Evolutionary conservation across 306 rosid genomes (phyloP).

Genomic region (Acmispon strigosus): DNA sequence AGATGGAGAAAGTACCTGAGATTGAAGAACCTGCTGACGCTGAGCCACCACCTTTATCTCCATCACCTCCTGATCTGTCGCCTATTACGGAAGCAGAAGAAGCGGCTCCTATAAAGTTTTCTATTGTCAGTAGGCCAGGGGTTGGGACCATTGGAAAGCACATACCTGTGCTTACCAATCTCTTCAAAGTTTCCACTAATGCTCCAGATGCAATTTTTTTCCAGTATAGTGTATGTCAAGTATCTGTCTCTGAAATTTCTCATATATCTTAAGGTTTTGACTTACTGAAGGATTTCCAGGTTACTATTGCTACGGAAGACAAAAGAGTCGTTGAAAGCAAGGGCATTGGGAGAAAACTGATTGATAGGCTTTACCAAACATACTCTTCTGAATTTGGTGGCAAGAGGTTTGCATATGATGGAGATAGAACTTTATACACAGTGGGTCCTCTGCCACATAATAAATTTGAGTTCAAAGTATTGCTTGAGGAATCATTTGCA

Average conservation of each 20-base stretch:
- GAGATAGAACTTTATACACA: slow-evolving; percentile 67
- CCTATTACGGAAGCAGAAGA: slow-evolving; percentile 26
- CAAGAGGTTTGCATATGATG: slow-evolving; percentile 72
- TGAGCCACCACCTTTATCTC: slow-evolving; percentile 30
- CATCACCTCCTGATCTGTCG: slow-evolving; percentile 18
- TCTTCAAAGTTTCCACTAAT: slow-evolving; percentile 51
- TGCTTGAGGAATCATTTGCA: slow-evolving; percentile 66
- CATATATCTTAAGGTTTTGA: neutral
- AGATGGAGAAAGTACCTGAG: slow-evolving; percentile 29
- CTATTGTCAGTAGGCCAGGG: slow-evolving; percentile 49
- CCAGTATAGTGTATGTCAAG: slow-evolving; percentile 70
- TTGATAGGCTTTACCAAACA: slow-evolving; percentile 60
- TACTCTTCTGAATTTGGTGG: slow-evolving; percentile 56
- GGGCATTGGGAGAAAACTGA: slow-evolving; percentile 65
- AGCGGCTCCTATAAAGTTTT: slow-evolving; percentile 28
- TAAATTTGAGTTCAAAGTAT: slow-evolving; percentile 52
- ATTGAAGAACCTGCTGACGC: slow-evolving; percentile 20
- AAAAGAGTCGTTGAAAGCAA: slow-evolving; percentile 47
- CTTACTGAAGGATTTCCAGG: slow-evolving; percentile 41
- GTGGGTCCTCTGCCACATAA: slow-evolving; percentile 60
- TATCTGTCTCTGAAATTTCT: neutral
- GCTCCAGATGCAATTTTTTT: slow-evolving; percentile 64
- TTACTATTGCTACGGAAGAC: slow-evolving; percentile 58
- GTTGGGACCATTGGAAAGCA: slow-evolving; percentile 51
- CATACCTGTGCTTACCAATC: slow-evolving; percentile 52